Evolutionary conservation across 805 yeast species (phyloP).

Genomic region (Saturnispora serradocipensis): DNA sequence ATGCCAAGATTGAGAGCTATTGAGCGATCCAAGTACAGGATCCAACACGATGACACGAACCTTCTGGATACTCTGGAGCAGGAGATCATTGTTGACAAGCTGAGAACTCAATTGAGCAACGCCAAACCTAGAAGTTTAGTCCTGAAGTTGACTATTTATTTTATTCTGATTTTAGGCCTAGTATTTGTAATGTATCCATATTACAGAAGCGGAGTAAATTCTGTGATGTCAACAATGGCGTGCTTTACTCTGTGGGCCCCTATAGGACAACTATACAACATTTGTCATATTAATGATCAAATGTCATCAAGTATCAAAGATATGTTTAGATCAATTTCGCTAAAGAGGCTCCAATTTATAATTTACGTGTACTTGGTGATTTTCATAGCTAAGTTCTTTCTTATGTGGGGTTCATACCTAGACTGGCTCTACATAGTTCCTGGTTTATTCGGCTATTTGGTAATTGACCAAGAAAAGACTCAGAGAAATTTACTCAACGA

Average conservation of each 20-base stretch:
- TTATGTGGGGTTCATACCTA: neutral
- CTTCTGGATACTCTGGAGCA: slow-evolving; percentile 23
- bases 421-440: slow-evolving; percentile 25
- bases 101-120: slow-evolving; percentile 6
- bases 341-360: neutral
- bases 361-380: slow-evolving; percentile 7
- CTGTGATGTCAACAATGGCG: slow-evolving; percentile 20
- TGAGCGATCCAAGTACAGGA: slow-evolving; percentile 18
- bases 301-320: slow-evolving; percentile 3
- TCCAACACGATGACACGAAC: slow-evolving; percentile 7
- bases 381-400: slow-evolving; percentile 7
- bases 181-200: slow-evolving; percentile 21
- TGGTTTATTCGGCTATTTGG: slow-evolving; percentile 14
- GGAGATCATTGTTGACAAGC: slow-evolving; percentile 16
- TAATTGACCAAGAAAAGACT: slow-evolving; percentile 16
- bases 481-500: slow-evolving; percentile 14
- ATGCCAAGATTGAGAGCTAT: slow-evolving; percentile 27
- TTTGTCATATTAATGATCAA: slow-evolving; percentile 2
- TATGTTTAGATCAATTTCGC: slow-evolving; percentile 5
- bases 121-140: slow-evolving; percentile 9
- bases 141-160: slow-evolving; percentile 13
- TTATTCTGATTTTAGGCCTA: slow-evolving; percentile 18
- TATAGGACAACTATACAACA: slow-evolving; percentile 5
- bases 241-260: slow-evolving; percentile 15
- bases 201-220: slow-evolving; percentile 19